Evolutionary conservation across 768 basidiomycete species (phyloP).

Genomic region (Porphyrellus cyaneotinctus): DNA sequence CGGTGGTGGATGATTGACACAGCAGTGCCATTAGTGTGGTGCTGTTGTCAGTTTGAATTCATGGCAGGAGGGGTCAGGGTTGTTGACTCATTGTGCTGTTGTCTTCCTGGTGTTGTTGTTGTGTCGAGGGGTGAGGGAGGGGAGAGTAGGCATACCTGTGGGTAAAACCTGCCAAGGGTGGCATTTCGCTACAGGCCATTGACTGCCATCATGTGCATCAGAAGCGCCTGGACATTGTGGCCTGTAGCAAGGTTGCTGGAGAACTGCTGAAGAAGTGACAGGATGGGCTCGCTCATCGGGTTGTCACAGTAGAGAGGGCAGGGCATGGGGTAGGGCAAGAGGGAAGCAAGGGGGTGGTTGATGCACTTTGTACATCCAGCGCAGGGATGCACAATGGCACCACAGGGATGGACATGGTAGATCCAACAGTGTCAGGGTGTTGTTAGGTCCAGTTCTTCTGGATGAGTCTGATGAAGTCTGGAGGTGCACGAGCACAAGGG

Average conservation of each 20-base stretch:
- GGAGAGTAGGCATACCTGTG: no score
- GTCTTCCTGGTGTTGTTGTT: no score
- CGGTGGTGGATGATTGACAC: no score
- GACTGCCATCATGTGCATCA: conserved; percentile 33
- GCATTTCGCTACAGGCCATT: conserved; percentile 52
- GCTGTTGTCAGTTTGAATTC: no score
- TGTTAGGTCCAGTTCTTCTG: no score
- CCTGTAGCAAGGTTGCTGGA: conserved; percentile 14
- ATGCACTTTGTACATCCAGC: conserved; percentile 58
- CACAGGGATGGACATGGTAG: conserved; percentile 47
- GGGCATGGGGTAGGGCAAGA: conserved; percentile 49
- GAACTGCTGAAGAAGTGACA: conserved; percentile 11
- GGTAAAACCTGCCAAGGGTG: conserved; percentile 46
- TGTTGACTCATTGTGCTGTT: no score
- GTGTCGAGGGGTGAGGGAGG: no score
- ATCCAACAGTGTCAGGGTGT: conserved; percentile 15
- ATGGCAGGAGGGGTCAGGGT: no score
- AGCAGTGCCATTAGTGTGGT: no score
- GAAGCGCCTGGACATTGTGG: conserved; percentile 26
- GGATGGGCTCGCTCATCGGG: conserved; percentile 17
- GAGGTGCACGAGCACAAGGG: no score
- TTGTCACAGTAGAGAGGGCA: conserved; percentile 21
- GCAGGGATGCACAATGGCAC: conserved; percentile 69
- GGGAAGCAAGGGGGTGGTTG: conserved; percentile 50
- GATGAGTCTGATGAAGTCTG: no score